phyloP scores from a whole-genome alignment of 805 yeast genomes.

The Starmerella potacharoeniae region DNA sequence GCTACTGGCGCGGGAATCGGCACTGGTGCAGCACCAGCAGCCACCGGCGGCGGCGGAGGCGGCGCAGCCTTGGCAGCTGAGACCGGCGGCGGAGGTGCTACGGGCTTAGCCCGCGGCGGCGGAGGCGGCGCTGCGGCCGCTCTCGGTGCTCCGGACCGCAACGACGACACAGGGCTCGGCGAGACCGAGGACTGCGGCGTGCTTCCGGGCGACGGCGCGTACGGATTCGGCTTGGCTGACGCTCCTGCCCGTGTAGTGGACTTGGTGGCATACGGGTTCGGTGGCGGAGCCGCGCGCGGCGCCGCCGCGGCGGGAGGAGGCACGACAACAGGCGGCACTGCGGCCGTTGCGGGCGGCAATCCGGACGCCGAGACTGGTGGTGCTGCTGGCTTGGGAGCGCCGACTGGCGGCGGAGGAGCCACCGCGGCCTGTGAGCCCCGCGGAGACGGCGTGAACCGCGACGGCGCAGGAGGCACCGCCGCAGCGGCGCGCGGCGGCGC shows the following conservation, averaged over 20 bases:
- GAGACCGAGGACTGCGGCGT: conserved; percentile 4
- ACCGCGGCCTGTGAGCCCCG: conserved; percentile 24
- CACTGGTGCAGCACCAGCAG: conserved; percentile 20
- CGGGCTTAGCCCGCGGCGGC: conserved; percentile 4
- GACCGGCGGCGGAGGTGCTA: conserved; percentile 7
- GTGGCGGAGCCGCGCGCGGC: conserved; percentile 21
- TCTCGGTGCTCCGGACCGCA: neutral
- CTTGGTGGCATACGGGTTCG: conserved; percentile 32
- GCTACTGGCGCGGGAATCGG: conserved; percentile 9
- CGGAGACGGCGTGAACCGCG: conserved; percentile 12
- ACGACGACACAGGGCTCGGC: neutral
- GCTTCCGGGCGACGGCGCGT: conserved; percentile 22
- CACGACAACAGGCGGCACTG: conserved; percentile 30
- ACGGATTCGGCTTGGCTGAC: conserved; percentile 17
- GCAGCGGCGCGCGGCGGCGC: conserved; percentile 9
- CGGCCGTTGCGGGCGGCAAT: conserved; percentile 45
- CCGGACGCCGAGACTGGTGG: conserved; percentile 45
- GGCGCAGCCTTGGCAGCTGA: conserved; percentile 13
- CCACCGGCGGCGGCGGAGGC: conserved; percentile 14
- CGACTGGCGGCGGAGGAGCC: conserved; percentile 18
- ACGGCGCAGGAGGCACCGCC: neutral
- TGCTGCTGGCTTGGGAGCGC: conserved; percentile 3
- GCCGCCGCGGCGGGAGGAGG: conserved; percentile 1
- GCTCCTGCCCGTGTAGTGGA: conserved; percentile 14
- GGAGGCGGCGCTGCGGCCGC: conserved; percentile 4